Conservation (phyloP, 163 green algal species). For the Trebouxiophyceae sp. region DNA sequence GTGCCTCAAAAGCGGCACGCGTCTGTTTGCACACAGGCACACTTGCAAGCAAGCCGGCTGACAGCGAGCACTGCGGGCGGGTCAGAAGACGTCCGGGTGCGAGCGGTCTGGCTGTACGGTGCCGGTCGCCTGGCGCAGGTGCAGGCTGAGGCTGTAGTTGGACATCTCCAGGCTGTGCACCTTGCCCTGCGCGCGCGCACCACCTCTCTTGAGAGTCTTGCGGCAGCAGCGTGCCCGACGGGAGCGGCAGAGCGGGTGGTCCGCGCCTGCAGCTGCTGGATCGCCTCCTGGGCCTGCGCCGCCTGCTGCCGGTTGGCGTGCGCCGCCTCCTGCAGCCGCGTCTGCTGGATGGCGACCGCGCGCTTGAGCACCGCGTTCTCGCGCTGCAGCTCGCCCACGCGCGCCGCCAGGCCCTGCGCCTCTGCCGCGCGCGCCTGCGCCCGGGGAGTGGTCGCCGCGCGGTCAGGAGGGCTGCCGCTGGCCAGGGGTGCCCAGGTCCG, state of each 20-base stretch:
- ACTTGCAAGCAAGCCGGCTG: too few relatives aligned
- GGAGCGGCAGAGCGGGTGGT: not conserved
- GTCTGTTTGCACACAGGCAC: too few relatives aligned
- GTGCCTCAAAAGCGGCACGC: too few relatives aligned
- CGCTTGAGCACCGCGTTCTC: constrained; percentile 81
- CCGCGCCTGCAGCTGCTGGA: not conserved
- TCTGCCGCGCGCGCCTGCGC: not conserved
- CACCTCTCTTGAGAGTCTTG: not conserved
- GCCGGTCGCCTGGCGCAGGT: constrained; percentile 60
- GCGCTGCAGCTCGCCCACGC: constrained; percentile 32
- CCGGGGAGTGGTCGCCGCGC: too few relatives aligned
- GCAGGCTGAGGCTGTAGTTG: constrained; percentile 79
- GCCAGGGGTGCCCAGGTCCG: not conserved
- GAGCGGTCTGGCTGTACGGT: not conserved
- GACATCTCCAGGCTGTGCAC: constrained; percentile 60
- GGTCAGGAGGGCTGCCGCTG: too few relatives aligned
- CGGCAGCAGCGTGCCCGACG: not conserved
- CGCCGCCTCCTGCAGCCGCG: constrained; percentile 33
- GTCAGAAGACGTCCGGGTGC: constrained; percentile 58
- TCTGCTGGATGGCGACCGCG: constrained; percentile 74
- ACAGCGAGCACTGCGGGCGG: too few relatives aligned
- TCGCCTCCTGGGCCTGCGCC: not conserved
- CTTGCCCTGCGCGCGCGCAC: constrained; percentile 37
- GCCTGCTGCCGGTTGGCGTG: not conserved
- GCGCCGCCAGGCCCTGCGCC: not conserved